phyloP scores from a whole-genome alignment of 495 filamentous ascomycete genomes.

The Letharia columbiana region DNA sequence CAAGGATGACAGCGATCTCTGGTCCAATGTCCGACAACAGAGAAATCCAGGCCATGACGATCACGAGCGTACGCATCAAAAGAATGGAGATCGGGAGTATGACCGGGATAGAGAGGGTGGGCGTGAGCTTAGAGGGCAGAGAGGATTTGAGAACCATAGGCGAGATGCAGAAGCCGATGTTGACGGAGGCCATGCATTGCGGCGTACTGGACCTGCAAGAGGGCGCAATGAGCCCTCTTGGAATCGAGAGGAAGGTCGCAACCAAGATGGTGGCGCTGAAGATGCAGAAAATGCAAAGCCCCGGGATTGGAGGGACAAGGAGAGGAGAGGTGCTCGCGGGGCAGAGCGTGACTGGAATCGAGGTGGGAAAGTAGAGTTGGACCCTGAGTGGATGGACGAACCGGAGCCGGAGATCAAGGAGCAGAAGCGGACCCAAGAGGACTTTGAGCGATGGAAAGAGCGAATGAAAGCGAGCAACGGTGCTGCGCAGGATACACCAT shows the following conservation, averaged over 20 bases:
- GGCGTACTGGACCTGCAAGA: conserved; percentile 38
- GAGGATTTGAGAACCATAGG: conserved; percentile 41
- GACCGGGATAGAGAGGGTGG: conserved; percentile 43
- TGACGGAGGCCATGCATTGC: conserved; percentile 25
- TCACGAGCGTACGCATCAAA: conserved; percentile 41
- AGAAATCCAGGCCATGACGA: conserved; percentile 48
- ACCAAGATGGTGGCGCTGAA: conserved; percentile 46
- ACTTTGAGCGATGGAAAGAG: conserved; percentile 94
- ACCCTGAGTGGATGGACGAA: conserved; percentile 82
- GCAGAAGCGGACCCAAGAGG: conserved; percentile 69
- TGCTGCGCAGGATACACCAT: conserved; percentile 13
- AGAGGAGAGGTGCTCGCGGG: conserved; percentile 44
- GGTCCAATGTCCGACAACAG: conserved; percentile 48
- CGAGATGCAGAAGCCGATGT: conserved; percentile 38
- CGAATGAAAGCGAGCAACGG: conserved; percentile 62
- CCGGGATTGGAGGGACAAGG: conserved; percentile 56
- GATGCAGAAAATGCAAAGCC: conserved; percentile 46
- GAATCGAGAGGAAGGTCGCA: conserved; percentile 47
- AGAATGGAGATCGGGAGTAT: conserved; percentile 60
- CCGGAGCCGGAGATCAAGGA: conserved; percentile 57
- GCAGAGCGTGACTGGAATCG: conserved; percentile 57
- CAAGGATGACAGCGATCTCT: conserved; percentile 48
- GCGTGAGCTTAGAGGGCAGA: conserved; percentile 36
- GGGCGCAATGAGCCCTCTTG: conserved; percentile 48
- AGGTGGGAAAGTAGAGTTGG: conserved; percentile 53